phyloP scores from a whole-genome alignment of 2,329 filamentous ascomycete species.

The Albophoma yamanashiensis region DNA sequence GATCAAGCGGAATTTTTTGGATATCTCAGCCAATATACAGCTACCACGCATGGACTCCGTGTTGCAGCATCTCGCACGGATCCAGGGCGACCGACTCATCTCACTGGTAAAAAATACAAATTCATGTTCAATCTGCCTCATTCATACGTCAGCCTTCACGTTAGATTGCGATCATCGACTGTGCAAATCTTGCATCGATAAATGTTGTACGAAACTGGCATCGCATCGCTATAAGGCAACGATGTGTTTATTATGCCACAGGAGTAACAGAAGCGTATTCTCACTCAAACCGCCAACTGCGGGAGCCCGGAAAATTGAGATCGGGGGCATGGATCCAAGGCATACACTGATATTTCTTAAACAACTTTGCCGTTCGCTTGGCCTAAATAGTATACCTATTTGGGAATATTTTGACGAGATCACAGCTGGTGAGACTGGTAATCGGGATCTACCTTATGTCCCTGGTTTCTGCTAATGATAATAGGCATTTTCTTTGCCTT shows the following conservation, averaged over 20 bases:
- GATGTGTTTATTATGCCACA: neutral
- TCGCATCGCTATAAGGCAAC: neutral
- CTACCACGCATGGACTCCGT: neutral
- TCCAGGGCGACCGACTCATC: neutral
- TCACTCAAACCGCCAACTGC: neutral
- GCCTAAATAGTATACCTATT: neutral
- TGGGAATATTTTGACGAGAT: slow-evolving; percentile 1
- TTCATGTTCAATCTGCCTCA: neutral
- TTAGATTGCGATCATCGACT: neutral
- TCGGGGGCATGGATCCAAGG: neutral
- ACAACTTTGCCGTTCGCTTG: neutral
- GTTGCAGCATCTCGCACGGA: neutral
- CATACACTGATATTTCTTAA: neutral
- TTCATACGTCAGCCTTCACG: neutral
- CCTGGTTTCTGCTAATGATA: neutral
- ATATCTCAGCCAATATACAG: neutral
- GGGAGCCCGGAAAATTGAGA: neutral
- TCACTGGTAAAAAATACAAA: neutral
- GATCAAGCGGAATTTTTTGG: neutral
- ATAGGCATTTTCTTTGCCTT: neutral
- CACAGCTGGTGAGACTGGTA: neutral
- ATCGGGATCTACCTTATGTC: neutral
- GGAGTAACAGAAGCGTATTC: neutral
- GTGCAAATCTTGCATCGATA: neutral
- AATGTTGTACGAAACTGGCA: neutral